phyloP scores from a whole-genome alignment of 2,329 filamentous ascomycete genomes.

The Fusarium camptoceras region DNA sequence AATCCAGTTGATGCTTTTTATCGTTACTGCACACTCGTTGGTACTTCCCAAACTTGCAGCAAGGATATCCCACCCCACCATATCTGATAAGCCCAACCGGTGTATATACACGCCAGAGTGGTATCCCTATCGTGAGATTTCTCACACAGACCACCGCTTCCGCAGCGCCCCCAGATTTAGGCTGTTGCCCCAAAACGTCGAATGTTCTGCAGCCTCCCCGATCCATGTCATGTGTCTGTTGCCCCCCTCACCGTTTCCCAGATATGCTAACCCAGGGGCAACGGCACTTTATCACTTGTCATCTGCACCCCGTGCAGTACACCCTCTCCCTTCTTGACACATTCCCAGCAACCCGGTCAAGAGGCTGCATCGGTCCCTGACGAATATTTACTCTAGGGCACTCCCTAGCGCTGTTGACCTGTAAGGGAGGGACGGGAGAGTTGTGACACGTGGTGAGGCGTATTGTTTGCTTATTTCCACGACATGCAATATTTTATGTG shows the following conservation, averaged over 20 bases:
- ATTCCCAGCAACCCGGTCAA: neutral
- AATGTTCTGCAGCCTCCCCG: neutral
- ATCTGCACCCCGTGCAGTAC: constrained; percentile 2
- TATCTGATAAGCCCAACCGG: constrained; percentile 14
- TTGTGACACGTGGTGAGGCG: constrained; percentile 1
- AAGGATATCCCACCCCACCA: constrained; percentile 28
- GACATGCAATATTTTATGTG: neutral
- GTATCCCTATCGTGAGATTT: constrained; percentile 21
- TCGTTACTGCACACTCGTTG: too few relatives aligned
- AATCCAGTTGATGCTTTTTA: neutral
- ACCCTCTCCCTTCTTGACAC: neutral
- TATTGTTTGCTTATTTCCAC: neutral
- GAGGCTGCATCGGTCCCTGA: neutral
- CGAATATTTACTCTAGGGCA: neutral
- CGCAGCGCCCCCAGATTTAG: constrained; percentile 13
- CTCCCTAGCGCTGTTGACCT: neutral
- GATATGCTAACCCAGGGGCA: neutral
- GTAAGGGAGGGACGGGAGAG: constrained; percentile 3
- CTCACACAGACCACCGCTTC: neutral
- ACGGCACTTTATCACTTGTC: neutral
- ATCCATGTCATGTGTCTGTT: neutral
- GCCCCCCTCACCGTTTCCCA: neutral
- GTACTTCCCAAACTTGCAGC: neutral
- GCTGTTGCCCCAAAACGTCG: constrained; percentile 4
- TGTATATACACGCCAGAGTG: constrained; percentile 31